Evolutionary conservation across 805 yeast genomes (phyloP), one percentile per base, ranked within the genome.

Genomic region (Saturnispora sekii): DNA sequence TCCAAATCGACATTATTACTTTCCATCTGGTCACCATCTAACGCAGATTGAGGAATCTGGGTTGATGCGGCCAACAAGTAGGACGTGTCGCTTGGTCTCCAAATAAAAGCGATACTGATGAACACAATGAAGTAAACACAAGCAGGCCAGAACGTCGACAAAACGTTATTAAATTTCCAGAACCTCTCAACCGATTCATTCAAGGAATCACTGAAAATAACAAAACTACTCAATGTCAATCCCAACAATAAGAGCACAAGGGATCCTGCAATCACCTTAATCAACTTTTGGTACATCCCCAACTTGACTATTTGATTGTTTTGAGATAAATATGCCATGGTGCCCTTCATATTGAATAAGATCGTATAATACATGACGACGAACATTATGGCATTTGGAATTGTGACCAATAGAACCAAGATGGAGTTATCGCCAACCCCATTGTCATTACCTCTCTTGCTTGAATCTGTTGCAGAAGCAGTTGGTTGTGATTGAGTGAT

Each of bases 61-160:
- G 87, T 86, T 2, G 96, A 85, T 50, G 89, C 89, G 10, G 97
- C 97, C 58, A 93, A 76, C 77, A 94, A 81, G 57, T 89, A 84
- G 47, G 96, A 88, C 35, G 95, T 87, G 54, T 84, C 93, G 0
- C 97, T 90, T 44, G 99, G 99, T 64, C 98, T 81, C 98, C 98
- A 93, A 51, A 93, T 76, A 68, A 88, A 77, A 5, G 96, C 85
- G 51, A 93, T 72, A 9, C 88, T 76, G 55, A 82, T 74, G 61
- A 93, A 89, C 33, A 89, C 89, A 40, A 81, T 65, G 58, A 84
- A 86, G 66, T 87, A 93, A 11, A 88, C 81, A 40, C 87, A 73
- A 40, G 95, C 81, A 34, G 96, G 95, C 96, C 97, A 89, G 68
- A 95, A 94, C 55, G 90, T 96, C 38, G 82, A 73, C 44, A 87